phyloP scores from a whole-genome alignment of 2,329 filamentous ascomycete species.

The Dryadomyces quercivorus region DNA sequence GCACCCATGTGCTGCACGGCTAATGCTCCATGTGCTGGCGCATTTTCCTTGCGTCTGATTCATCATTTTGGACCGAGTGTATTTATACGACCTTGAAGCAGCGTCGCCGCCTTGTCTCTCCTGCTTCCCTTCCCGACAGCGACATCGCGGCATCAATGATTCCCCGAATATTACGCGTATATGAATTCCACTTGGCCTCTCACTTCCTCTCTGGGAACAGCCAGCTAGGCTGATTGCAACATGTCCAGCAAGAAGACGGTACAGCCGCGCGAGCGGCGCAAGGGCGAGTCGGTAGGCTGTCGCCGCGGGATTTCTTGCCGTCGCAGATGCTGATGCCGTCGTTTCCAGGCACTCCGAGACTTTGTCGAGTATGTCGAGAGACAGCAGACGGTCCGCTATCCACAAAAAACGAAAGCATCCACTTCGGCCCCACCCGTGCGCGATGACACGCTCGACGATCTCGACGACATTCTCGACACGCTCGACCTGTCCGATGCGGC shows the following conservation, averaged over 20 bases:
- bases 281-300: conserved; percentile 72
- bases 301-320: too few relatives aligned
- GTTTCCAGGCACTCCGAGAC: conserved; percentile 63
- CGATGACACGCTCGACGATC: conserved; percentile 52
- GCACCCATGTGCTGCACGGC: too few relatives aligned
- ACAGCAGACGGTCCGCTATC: conserved; percentile 67
- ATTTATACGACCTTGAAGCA: too few relatives aligned
- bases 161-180: background rate
- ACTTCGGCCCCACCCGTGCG: background rate
- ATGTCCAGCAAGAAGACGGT: conserved; percentile 47
- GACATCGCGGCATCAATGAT: background rate
- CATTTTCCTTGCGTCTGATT: too few relatives aligned
- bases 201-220: background rate
- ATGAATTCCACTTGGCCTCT: too few relatives aligned
- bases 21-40: too few relatives aligned
- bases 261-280: conserved; percentile 66
- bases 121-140: background rate
- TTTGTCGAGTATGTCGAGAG: conserved; percentile 97
- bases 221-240: too few relatives aligned
- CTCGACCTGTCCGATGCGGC: conserved; percentile 66
- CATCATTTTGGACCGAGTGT: too few relatives aligned
- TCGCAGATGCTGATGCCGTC: background rate
- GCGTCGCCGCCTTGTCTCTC: background rate
- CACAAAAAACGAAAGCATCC: conserved; percentile 19
- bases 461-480: conserved; percentile 85